Base-by-base conservation (phyloP, 768 basidiomycete genomes). In the Pholiota molesta region DNA sequence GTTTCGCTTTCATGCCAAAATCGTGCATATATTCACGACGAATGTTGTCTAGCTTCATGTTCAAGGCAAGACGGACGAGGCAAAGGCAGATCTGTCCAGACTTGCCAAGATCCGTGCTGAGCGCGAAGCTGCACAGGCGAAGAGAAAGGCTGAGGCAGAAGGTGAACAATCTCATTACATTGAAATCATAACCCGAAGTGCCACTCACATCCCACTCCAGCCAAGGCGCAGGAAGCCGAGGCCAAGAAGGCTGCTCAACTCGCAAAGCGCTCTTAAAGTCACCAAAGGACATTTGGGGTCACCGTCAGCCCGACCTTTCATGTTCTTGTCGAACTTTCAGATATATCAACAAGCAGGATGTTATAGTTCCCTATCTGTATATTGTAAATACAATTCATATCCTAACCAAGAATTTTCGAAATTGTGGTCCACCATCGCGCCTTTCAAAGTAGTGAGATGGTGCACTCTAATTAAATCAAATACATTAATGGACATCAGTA, bases 41-140 rank as follows among this genome's bases (percentile, higher is more conserved):
- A 44, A 53, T 16, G 16, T 9, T 47, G 29, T 54, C 13, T 66
- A 91, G 91, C 79, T 91, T 33, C 91, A 94, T 68, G 55, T 78
- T 16, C 79, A 84, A 74, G 96, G 96, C 62, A 92, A 97, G 86
- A 98, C 96, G 0, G 88, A 90, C 37, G 83, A 97, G 73, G 95
- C 96, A 19, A 92, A 95, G 77, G 74, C 88, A 3, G 96, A 99
- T 74, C 86, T 99, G 54, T 85, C 90, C 19, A 86, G 96, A 37
- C 85, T 99, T 16, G 85, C 86, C 51, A 91, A 89, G 86, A 93
- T 99, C 69, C 86, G 85, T 62, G 89, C 86, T 59, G 93, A 97
- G 62, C 89, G 96, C 54, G 95, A 95, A 64, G 90, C 87, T 44
- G 95, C 95, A 1, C 88, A 88, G 52, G 92, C 91, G 1, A 92